Evolutionary conservation across 306 rosid genomes (phyloP).

Genomic region (Acmispon strigosus): DNA sequence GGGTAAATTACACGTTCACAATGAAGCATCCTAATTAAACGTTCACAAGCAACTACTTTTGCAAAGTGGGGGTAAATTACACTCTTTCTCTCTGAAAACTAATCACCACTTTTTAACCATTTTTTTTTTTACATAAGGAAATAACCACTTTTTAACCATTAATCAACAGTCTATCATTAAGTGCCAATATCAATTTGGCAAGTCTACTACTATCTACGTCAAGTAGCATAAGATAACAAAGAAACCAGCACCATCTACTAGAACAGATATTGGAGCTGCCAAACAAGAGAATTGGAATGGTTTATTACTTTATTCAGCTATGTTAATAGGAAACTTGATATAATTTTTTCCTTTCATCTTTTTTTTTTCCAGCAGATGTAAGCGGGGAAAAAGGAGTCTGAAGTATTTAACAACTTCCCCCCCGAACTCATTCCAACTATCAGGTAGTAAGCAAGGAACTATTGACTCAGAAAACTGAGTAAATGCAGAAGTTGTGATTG

Average conservation of each 20-base stretch:
- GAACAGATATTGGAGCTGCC: neutral
- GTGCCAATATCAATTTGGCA: neutral
- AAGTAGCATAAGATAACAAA: neutral
- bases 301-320: constrained; percentile 10
- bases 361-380: constrained; percentile 4
- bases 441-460: neutral
- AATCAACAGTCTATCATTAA: neutral
- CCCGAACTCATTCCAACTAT: constrained; percentile 5
- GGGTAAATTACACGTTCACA: no score
- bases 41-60: no score
- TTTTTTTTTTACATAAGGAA: no score
- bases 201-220: neutral
- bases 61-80: no score
- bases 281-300: neutral
- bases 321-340: neutral
- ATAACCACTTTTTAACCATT: neutral
- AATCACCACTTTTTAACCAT: neutral
- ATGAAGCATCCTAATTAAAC: no score
- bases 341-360: neutral
- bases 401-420: constrained; percentile 9
- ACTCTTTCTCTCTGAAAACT: no score
- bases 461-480: constrained; percentile 23
- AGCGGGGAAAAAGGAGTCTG: neutral
- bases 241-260: neutral
- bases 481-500: constrained; percentile 12